Conservation (phyloP, 2,329 filamentous ascomycete genomes). For the Metarhizium robertsii region DNA sequence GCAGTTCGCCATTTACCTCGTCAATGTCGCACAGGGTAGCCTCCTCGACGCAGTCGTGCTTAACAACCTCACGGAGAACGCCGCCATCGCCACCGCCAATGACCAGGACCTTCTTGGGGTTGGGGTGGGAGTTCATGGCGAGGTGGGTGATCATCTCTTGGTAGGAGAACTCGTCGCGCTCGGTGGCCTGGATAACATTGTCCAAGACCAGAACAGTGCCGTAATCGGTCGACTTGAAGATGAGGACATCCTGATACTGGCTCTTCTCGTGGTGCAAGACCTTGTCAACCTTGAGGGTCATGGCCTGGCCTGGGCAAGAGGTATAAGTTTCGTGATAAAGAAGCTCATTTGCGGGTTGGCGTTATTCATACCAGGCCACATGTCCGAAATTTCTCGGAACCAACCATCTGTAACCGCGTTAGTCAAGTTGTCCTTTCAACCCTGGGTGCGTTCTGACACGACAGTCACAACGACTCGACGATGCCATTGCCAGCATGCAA, state of each 20-base stretch:
- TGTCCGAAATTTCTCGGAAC: slow-evolving; percentile 98
- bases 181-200: slow-evolving; percentile 98
- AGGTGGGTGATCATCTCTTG: slow-evolving; percentile 99
- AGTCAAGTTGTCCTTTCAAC: background rate
- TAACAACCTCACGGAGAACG: slow-evolving; percentile 96
- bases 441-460: background rate
- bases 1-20: slow-evolving; percentile 46
- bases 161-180: slow-evolving; percentile 98
- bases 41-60: slow-evolving; percentile 96
- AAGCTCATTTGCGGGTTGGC: background rate
- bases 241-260: slow-evolving; percentile 96
- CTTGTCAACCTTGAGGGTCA: slow-evolving; percentile 97
- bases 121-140: slow-evolving; percentile 95
- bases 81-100: slow-evolving; percentile 97
- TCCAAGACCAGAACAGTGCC: slow-evolving; percentile 94
- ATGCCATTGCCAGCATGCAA: background rate
- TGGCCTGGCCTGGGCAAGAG: slow-evolving; percentile 65
- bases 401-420: slow-evolving; percentile 68
- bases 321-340: slow-evolving; percentile 6
- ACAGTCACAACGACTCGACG: background rate
- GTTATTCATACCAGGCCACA: slow-evolving; percentile 67
- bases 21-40: slow-evolving; percentile 97
- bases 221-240: slow-evolving; percentile 97
- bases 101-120: slow-evolving; percentile 96
- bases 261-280: slow-evolving; percentile 98